Base-by-base conservation (phyloP, 306 rosid species). In the Heteromeles arbutifolia region DNA sequence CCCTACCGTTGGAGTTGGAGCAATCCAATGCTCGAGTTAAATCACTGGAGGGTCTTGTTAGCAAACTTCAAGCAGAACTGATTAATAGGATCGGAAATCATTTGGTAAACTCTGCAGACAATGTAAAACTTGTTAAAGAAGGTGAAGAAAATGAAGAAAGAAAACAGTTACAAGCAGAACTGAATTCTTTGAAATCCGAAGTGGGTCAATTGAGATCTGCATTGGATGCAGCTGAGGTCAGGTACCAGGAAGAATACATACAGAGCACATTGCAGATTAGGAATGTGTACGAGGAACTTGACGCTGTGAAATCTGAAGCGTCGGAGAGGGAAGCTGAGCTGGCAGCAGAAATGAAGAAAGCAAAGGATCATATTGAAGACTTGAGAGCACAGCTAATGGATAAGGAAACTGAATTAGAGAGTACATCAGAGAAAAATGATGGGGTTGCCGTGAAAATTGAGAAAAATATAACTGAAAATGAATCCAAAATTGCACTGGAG, bases 161-260 rank as follows among this genome's bases (percentile, higher is more conserved):
- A 24, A 69, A 75, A 24, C 75, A 75, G 81, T 86, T 91, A 69
- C 85, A 89, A 77, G 69, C 87, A 0, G 96, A 91, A 86, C 86
- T 89, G 29, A 62, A 53, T 24, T 82, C 81, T 12, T 73, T 85
- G 73, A 90, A 85, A 85, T 74, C 85, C 68, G 97, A 94, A 80
- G 87, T 84, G 53, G 90, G 32, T 29, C 82, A 85, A n/a, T 61
- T 92, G 69, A 92, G 80, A 72, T 83, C 96, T 76, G 90, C 98
- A n/a, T 59, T 88, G 72, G 93, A 88, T n/a, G 85, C 71, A n/a
- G 85, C 93, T n/a, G 94, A 91, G 87, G 78, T 72, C 39, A 80
- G 91, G 73, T 90, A 87, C 88, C 96, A 94, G 74, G 93, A 94
- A 70, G 98, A 94, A 83, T 87, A 85, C 62, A 87, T 91, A 74